These are phyloP conservation scores for Fusarium hostae DNA, from an alignment of 2,329 filamentous ascomycete genomes.

Conservation along the genomic window DNA sequence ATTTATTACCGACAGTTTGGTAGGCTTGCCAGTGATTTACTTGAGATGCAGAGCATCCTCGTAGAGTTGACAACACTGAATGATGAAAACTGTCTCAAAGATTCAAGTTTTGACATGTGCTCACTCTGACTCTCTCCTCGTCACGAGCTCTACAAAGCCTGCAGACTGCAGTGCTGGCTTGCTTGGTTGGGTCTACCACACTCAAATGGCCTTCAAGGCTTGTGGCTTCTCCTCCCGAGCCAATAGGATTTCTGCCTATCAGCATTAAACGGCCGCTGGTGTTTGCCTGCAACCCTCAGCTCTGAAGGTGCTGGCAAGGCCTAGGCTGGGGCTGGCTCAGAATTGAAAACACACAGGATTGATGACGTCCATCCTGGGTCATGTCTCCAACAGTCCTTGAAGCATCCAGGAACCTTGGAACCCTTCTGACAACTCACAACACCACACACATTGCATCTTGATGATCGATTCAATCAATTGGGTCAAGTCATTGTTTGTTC, in stretches of 20 bases:
- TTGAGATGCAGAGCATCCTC: slow-evolving; percentile 4
- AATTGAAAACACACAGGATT: neutral
- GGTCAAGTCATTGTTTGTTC: neutral
- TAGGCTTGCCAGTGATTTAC: neutral
- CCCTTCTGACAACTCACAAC: slow-evolving; percentile 16
- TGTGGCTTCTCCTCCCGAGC: slow-evolving; percentile 12
- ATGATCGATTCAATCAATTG: slow-evolving; percentile 1
- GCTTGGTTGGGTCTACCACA: slow-evolving; percentile 26
- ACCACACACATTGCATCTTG: slow-evolving; percentile 5
- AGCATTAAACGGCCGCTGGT: slow-evolving; percentile 25
- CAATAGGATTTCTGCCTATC: slow-evolving; percentile 18
- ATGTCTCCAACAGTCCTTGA: slow-evolving; percentile 20
- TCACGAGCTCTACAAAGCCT: slow-evolving; percentile 34
- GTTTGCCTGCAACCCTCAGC: slow-evolving; percentile 16
- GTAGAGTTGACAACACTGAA: neutral
- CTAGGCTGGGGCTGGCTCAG: neutral
- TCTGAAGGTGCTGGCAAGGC: slow-evolving; percentile 7
- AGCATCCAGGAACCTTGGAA: slow-evolving; percentile 29
- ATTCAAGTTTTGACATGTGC: slow-evolving; percentile 20
- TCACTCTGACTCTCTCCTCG: neutral
- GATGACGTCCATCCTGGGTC: slow-evolving; percentile 32
- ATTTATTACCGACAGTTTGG: slow-evolving; percentile 6
- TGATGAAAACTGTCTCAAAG: slow-evolving; percentile 5
- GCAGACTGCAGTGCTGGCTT: slow-evolving; percentile 24
- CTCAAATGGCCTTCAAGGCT: slow-evolving; percentile 1